Conservation (phyloP, 208 protist species). For the Trypanosoma rangeli region DNA sequence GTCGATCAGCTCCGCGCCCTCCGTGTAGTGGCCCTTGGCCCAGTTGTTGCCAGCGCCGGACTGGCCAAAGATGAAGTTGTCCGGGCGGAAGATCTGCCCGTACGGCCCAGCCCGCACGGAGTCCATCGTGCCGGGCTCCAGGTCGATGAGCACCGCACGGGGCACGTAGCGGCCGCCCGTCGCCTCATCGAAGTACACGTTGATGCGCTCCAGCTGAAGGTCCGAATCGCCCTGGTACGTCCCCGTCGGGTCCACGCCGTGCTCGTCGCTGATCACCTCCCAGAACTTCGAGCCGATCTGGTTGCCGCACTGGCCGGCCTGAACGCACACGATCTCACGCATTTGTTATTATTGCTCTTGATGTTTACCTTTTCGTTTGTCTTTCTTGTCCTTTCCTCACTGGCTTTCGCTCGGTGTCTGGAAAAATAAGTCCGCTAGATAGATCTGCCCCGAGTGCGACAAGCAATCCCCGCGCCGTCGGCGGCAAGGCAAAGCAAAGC, state of each 20-base stretch:
- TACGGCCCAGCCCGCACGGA: slow-evolving; percentile 92
- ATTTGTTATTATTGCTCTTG: slow-evolving; percentile 61
- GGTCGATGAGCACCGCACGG: slow-evolving; percentile 77
- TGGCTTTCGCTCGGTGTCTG: background rate
- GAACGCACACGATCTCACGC: slow-evolving; percentile 78
- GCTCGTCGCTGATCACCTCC: slow-evolving; percentile 77
- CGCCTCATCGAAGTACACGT: slow-evolving; percentile 99
- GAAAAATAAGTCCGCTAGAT: background rate
- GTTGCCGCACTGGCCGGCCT: slow-evolving; percentile 79
- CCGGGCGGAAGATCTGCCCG: slow-evolving; percentile 92
- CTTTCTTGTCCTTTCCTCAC: no score
- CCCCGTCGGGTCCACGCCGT: slow-evolving; percentile 94
- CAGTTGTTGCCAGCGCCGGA: slow-evolving; percentile 99
- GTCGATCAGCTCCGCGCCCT: slow-evolving; percentile 98
- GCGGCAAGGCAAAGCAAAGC: background rate
- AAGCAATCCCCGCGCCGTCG: background rate
- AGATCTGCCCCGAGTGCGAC: background rate
- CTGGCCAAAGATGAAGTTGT: slow-evolving; percentile 99
- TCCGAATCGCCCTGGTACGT: slow-evolving; percentile 92
- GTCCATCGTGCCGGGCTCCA: slow-evolving; percentile 98
- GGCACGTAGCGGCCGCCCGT: slow-evolving; percentile 80
- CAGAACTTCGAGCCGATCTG: slow-evolving; percentile 86
- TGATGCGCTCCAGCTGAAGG: slow-evolving; percentile 98
- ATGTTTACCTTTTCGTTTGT: slow-evolving; percentile 3
- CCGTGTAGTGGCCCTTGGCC: slow-evolving; percentile 99